A percentile compares a stretch with the other conserved stretches of the same genome.
Evolutionary conservation across 2,329 filamentous ascomycete species (phyloP).

Genomic region (Tolypocladium inflatum): DNA sequence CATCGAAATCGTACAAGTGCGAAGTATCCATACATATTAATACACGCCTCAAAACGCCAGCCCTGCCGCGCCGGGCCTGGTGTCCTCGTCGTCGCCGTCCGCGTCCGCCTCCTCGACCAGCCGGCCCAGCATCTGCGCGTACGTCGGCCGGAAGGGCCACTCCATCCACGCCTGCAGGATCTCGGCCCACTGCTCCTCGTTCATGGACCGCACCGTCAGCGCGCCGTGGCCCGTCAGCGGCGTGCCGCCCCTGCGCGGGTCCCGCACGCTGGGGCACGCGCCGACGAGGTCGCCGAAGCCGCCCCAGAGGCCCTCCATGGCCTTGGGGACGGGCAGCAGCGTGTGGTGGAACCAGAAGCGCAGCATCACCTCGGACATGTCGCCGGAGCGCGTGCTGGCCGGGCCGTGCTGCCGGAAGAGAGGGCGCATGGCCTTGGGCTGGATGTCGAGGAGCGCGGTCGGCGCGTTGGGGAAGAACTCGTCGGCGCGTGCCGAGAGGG

Average conservation of each 20-base stretch:
- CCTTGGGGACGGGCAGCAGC: constrained; percentile 31
- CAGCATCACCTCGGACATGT: constrained; percentile 41
- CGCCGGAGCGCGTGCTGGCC: constrained; percentile 29
- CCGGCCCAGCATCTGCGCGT: constrained; percentile 36
- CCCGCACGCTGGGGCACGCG: constrained; percentile 37
- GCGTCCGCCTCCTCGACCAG: constrained; percentile 18
- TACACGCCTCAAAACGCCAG: background rate
- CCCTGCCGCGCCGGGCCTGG: background rate
- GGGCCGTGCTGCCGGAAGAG: constrained; percentile 37
- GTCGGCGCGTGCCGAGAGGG: constrained; percentile 42
- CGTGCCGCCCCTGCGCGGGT: constrained; percentile 37
- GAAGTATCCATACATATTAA: background rate
- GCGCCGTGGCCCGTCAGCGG: constrained; percentile 26
- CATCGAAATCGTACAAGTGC: background rate
- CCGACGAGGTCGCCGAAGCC: constrained; percentile 46
- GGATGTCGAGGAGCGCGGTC: constrained; percentile 55
- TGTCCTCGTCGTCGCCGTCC: constrained; percentile 7
- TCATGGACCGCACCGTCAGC: constrained; percentile 39
- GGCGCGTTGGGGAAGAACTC: constrained; percentile 60
- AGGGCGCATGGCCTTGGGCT: constrained; percentile 45
- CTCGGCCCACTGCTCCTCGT: constrained; percentile 44
- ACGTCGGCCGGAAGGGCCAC: constrained; percentile 54
- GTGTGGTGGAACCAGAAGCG: constrained; percentile 31
- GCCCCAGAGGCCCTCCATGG: constrained; percentile 45
- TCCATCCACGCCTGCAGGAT: constrained; percentile 50